Conservation (phyloP, 495 filamentous ascomycete species). For the Astrothelium subdiscretum region DNA sequence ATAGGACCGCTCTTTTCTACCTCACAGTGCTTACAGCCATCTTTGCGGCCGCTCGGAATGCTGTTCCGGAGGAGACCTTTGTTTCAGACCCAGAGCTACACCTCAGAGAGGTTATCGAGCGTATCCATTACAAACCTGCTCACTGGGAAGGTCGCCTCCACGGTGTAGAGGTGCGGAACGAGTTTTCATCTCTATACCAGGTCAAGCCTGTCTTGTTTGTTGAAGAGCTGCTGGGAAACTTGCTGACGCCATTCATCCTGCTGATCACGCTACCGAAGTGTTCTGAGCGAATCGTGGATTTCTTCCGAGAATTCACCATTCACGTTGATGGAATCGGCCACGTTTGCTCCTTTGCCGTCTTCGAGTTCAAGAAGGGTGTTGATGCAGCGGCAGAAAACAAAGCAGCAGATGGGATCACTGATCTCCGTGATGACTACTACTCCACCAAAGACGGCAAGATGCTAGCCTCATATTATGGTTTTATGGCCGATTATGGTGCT, state of each 20-base stretch:
- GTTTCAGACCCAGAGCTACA: conserved; percentile 91
- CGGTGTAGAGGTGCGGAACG: conserved; percentile 69
- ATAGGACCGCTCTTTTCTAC: conserved; percentile 76
- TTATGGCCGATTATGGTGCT: conserved; percentile 67
- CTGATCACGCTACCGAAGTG: conserved; percentile 79
- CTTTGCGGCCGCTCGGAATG: conserved; percentile 68
- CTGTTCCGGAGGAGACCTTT: conserved; percentile 71
- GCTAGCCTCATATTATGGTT: conserved; percentile 86
- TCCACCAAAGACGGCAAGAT: conserved; percentile 94
- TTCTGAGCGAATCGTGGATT: conserved; percentile 89
- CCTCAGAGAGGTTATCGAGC: conserved; percentile 75
- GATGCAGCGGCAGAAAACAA: conserved; percentile 40
- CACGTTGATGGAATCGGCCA: conserved; percentile 94
- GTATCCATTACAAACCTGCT: conserved; percentile 77
- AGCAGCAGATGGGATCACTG: conserved; percentile 35
- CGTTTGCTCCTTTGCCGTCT: conserved; percentile 95
- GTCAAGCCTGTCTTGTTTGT: conserved; percentile 82
- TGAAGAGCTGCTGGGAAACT: conserved; percentile 82
- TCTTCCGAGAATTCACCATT: conserved; percentile 94
- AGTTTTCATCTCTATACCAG: conserved; percentile 82
- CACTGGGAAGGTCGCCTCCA: conserved; percentile 85
- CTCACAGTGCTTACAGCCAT: conserved; percentile 48
- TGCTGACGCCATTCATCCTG: conserved; percentile 82
- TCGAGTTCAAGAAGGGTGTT: conserved; percentile 81
- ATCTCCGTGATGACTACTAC: conserved; percentile 78